Evolutionary conservation across 805 yeast species (phyloP), one percentile per base, ranked within the genome.

Genomic region (Saturnispora silvae): DNA sequence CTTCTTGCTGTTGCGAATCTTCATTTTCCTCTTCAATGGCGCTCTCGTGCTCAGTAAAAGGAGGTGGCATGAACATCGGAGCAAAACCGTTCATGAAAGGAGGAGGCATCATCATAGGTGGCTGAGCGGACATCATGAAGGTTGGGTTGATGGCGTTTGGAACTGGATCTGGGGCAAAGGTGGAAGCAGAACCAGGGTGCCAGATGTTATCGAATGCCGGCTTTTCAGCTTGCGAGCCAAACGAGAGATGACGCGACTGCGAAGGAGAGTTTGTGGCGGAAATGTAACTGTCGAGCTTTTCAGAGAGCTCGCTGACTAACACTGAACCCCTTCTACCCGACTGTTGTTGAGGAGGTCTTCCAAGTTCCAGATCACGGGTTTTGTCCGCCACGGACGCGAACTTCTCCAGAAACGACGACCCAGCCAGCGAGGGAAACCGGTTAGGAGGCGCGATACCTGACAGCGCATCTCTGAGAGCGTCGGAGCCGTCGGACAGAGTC

Each of bases 361-460:
- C 44, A 14, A 45, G 40, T 46, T 77, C 83, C 31, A 76, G 63
- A 45, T 77, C 85, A 48, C 80, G 63, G 0, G 85, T 77, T 33
- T 80, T 78, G 40, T 77, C 83, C 5, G 81, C 78, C 14, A 77
- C 78, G 2, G 74, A 61, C 5, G 78, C 63, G 49, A 77, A 77
- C 55, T 75, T 76, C 44, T 73, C 77, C 43, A 77, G 58, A 48
- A 77, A 77, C 34, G 71, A 62, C 15, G 65, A 60, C 6, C 59
- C 46, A 2, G 59, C 59, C 28, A 51, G 16, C 11, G 61, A 34
- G 29, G 59, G 57, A 28, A 57, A 50, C 39, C 68, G 53, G 3
- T 58, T 48, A 2, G 65, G 57, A 5, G 59, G 59, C 38, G 59
- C 54, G 27, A 57, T 53, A 10, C 59, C 58, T 37, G 54, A 48